phyloP scores from a whole-genome alignment of 139 green algal genomes.

The Picochlorum sp. region DNA sequence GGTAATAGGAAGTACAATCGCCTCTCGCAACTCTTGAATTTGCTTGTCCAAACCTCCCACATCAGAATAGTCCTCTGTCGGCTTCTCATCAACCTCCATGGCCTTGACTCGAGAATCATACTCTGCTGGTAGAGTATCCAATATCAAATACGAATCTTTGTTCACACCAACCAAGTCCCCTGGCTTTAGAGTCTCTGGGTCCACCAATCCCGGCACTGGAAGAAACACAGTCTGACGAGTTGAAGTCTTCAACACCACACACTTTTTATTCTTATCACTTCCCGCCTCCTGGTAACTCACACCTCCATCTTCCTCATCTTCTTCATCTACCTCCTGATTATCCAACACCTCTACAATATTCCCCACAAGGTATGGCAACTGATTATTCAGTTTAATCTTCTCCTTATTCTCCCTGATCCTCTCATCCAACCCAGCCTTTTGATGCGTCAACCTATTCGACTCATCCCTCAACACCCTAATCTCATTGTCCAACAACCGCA shows the following conservation, averaged over 20 bases:
- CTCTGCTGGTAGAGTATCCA: slow-evolving; percentile 95
- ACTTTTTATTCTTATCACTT: slow-evolving; percentile 79
- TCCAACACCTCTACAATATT: slow-evolving; percentile 97
- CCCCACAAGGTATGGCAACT: slow-evolving; percentile 96
- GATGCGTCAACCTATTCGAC: slow-evolving; percentile 70
- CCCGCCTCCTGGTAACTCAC: slow-evolving; percentile 74
- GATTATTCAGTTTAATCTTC: slow-evolving; percentile 99
- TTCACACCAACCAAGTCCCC: slow-evolving; percentile 97
- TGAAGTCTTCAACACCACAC: slow-evolving; percentile 95
- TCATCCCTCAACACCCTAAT: slow-evolving; percentile 96
- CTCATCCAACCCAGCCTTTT: slow-evolving; percentile 64
- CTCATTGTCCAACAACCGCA: slow-evolving; percentile 91
- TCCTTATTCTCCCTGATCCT: slow-evolving; percentile 89
- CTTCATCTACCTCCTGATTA: slow-evolving; percentile 82
- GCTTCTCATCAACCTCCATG: slow-evolving; percentile 97
- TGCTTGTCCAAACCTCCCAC: slow-evolving; percentile 94
- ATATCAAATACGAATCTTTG: slow-evolving; percentile 97
- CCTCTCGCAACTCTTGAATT: slow-evolving; percentile 97
- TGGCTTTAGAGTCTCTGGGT: slow-evolving; percentile 74
- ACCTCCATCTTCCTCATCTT: slow-evolving; percentile 54
- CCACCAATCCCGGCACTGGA: slow-evolving; percentile 94
- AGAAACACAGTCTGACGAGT: slow-evolving; percentile 98
- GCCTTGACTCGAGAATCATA: slow-evolving; percentile 81
- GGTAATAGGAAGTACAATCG: slow-evolving; percentile 96
- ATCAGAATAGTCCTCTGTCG: slow-evolving; percentile 97